Conservation (phyloP, 306 rosid species). For the Ormosia semicastrata region DNA sequence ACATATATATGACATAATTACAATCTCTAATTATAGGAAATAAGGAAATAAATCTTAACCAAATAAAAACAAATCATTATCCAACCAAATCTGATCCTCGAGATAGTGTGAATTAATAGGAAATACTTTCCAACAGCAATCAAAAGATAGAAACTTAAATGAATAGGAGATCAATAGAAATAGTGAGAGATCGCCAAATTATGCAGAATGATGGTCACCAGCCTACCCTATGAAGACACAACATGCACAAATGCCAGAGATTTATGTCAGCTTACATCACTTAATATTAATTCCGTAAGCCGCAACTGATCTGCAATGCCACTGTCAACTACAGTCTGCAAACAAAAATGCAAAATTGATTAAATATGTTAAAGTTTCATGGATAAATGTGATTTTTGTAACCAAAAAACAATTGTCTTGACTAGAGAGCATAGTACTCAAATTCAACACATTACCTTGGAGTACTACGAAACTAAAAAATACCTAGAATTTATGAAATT, state of each 20-base stretch:
- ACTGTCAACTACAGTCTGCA: conserved; percentile 85
- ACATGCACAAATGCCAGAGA: conserved; percentile 24
- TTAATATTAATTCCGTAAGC: conserved; percentile 69
- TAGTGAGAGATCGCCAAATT: conserved; percentile 7
- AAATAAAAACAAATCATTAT: too few species aligned
- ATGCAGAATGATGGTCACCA: conserved; percentile 8
- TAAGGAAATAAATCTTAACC: too few species aligned
- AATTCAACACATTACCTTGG: conserved; percentile 9
- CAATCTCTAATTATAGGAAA: too few species aligned
- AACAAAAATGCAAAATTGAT: conserved; percentile 13
- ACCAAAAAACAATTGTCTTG: not conserved
- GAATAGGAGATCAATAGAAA: not conserved
- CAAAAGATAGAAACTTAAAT: not conserved
- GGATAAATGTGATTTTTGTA: not conserved
- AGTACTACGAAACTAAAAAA: not conserved
- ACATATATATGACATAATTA: not conserved
- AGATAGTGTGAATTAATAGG: too few species aligned
- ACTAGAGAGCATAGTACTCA: not conserved
- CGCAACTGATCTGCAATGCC: conserved; percentile 91
- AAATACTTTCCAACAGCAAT: not conserved
- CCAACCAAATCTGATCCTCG: too few species aligned
- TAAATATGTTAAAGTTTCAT: conserved; percentile 3
- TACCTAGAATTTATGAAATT: not conserved
- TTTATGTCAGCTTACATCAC: conserved; percentile 69
- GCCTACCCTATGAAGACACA: conserved; percentile 22